These are phyloP conservation scores for Aspergillus caelatus DNA, from an alignment of 2,329 filamentous ascomycete species.

Conservation along the genomic window DNA sequence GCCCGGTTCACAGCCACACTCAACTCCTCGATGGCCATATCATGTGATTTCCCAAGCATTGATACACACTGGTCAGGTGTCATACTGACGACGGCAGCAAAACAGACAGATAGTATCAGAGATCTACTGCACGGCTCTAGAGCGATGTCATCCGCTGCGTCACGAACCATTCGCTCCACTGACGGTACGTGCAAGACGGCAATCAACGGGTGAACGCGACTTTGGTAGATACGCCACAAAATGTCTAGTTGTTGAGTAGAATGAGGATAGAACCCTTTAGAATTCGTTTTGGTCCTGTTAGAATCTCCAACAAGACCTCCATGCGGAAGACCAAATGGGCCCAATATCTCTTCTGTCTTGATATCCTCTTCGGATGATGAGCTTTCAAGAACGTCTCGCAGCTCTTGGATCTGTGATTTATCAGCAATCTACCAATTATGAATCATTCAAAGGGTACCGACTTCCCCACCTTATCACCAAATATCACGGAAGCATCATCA, in stretches of 20 bases:
- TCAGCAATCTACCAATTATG: not conserved
- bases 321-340: not conserved
- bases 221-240: constrained; percentile 21
- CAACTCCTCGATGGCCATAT: constrained; percentile 8
- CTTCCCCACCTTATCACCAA: constrained; percentile 20
- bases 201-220: constrained; percentile 26
- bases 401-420: constrained; percentile 9
- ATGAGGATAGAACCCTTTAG: not conserved
- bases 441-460: not conserved
- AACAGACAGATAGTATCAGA: constrained; percentile 19
- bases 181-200: constrained; percentile 19
- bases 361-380: not conserved
- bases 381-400: constrained; percentile 12
- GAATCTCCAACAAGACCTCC: not conserved
- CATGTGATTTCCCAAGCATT: constrained; percentile 8
- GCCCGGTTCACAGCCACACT: constrained; percentile 13
- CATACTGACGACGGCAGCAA: constrained; percentile 21
- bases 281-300: not conserved
- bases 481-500: constrained; percentile 20
- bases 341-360: not conserved
- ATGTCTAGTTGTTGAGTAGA: constrained; percentile 5
- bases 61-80: constrained; percentile 12
- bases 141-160: not conserved
- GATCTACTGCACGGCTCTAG: constrained; percentile 7
- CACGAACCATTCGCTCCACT: constrained; percentile 6